phyloP scores from a whole-genome alignment of 2,329 filamentous ascomycete genomes.

The Paraphoma sp. region DNA sequence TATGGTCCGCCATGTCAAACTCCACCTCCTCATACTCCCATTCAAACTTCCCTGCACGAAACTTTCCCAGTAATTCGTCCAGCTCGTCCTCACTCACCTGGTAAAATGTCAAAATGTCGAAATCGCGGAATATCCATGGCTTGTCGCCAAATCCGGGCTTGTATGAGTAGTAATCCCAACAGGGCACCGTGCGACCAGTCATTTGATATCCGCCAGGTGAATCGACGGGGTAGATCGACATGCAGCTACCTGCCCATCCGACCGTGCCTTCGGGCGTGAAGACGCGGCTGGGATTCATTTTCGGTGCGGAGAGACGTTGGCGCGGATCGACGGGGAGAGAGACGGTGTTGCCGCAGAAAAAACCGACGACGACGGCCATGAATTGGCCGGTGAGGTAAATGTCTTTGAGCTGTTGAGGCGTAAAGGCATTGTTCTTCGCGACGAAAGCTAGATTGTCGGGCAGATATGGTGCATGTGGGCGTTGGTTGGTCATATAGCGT shows the following conservation, averaged over 20 bases:
- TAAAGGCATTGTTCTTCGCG: slow-evolving; percentile 62
- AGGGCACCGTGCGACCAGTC: slow-evolving; percentile 60
- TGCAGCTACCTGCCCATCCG: slow-evolving; percentile 63
- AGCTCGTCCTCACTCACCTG: slow-evolving; percentile 61
- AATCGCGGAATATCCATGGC: slow-evolving; percentile 64
- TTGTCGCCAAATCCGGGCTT: slow-evolving; percentile 57
- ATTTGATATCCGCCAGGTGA: slow-evolving; percentile 65
- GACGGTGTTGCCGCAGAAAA: slow-evolving; percentile 62
- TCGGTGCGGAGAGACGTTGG: slow-evolving; percentile 61
- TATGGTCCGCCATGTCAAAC: slow-evolving; percentile 65
- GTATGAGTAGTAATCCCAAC: slow-evolving; percentile 61
- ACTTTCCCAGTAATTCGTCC: slow-evolving; percentile 56
- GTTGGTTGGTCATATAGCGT: slow-evolving; percentile 67
- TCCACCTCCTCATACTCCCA: slow-evolving; percentile 58
- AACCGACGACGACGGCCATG: slow-evolving; percentile 62
- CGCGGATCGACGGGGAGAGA: slow-evolving; percentile 62
- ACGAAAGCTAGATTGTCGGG: slow-evolving; percentile 68
- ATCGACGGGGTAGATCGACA: slow-evolving; percentile 63
- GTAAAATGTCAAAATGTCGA: slow-evolving; percentile 64
- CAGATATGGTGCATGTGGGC: slow-evolving; percentile 66
- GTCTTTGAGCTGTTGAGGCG: slow-evolving; percentile 56
- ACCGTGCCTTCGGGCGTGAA: slow-evolving; percentile 65
- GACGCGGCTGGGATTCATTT: slow-evolving; percentile 63
- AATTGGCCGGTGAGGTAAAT: slow-evolving; percentile 60
- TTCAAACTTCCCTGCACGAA: slow-evolving; percentile 59